A percentile compares a stretch with the other conserved stretches of the same genome.
These are phyloP conservation scores for Macrophomina tecta DNA, from an alignment of 2,329 filamentous ascomycete species.

Conservation along the genomic window DNA sequence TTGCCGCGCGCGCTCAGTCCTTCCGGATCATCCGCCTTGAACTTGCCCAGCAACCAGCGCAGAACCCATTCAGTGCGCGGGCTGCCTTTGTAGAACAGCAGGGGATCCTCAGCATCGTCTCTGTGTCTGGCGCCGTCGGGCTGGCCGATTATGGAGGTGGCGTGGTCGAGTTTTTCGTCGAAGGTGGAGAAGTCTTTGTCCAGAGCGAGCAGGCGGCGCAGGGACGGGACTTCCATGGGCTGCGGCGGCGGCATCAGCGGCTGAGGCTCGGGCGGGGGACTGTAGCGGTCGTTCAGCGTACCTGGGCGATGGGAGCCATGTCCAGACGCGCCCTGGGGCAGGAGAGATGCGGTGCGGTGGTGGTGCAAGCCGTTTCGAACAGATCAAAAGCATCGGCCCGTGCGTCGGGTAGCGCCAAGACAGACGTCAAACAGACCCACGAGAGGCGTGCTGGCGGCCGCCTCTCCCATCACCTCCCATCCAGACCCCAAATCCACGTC, in stretches of 20 bases:
- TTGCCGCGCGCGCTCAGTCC: constrained; percentile 50
- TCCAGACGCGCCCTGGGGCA: constrained; percentile 24
- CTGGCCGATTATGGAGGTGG: constrained; percentile 47
- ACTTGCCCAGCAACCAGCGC: constrained; percentile 68
- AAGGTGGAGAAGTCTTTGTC: constrained; percentile 45
- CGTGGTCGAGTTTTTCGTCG: constrained; percentile 49
- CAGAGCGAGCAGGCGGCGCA: constrained; percentile 47
- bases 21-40: constrained; percentile 51
- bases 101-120: constrained; percentile 10
- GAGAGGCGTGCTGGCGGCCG: constrained; percentile 12
- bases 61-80: constrained; percentile 68
- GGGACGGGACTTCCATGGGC: constrained; percentile 35
- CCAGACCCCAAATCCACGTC: constrained; percentile 5
- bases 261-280: not conserved
- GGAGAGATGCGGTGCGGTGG: constrained; percentile 25
- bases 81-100: constrained; percentile 36
- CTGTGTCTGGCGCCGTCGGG: constrained; percentile 32
- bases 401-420: constrained; percentile 21
- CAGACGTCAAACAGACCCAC: constrained; percentile 26
- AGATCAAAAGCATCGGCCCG: constrained; percentile 21
- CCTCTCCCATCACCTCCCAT: constrained; percentile 9
- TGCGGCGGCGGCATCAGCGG: constrained; percentile 25
- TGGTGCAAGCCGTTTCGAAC: constrained; percentile 24
- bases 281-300: constrained; percentile 22
- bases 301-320: constrained; percentile 28